These are phyloP conservation scores for Yamadazyma olivae DNA, from an alignment of 805 yeast genomes.

Conservation along the genomic window DNA sequence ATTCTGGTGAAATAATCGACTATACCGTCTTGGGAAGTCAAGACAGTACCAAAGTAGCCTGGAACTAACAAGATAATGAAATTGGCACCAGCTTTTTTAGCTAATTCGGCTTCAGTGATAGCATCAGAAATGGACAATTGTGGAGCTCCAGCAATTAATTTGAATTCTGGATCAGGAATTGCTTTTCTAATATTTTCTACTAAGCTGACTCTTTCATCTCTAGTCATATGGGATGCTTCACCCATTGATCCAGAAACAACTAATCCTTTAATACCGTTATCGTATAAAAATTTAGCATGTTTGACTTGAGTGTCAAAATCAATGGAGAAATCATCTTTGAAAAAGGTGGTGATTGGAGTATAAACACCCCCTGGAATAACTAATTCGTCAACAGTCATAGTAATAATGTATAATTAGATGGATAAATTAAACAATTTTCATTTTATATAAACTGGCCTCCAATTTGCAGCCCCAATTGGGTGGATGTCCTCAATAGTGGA, in stretches of 20 bases:
- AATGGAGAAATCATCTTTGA: constrained; percentile 22
- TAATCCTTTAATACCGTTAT: constrained; percentile 30
- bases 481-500: no score
- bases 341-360: constrained; percentile 30
- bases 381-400: constrained; percentile 9
- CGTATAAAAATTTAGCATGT: constrained; percentile 26
- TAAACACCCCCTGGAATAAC: constrained; percentile 23
- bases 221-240: constrained; percentile 31
- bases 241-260: constrained; percentile 41
- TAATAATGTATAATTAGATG: no score
- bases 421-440: no score
- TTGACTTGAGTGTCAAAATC: constrained; percentile 28
- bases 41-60: constrained; percentile 31
- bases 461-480: no score
- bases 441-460: no score
- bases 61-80: constrained; percentile 30
- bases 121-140: constrained; percentile 24
- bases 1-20: constrained; percentile 25
- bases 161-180: constrained; percentile 27
- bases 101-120: constrained; percentile 19
- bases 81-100: constrained; percentile 32
- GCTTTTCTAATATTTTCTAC: constrained; percentile 25
- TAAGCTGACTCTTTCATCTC: constrained; percentile 26
- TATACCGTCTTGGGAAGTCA: constrained; percentile 30
- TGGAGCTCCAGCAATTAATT: constrained; percentile 32